phyloP scores from a whole-genome alignment of 2,329 filamentous ascomycete species.

The Xylaria sp. region DNA sequence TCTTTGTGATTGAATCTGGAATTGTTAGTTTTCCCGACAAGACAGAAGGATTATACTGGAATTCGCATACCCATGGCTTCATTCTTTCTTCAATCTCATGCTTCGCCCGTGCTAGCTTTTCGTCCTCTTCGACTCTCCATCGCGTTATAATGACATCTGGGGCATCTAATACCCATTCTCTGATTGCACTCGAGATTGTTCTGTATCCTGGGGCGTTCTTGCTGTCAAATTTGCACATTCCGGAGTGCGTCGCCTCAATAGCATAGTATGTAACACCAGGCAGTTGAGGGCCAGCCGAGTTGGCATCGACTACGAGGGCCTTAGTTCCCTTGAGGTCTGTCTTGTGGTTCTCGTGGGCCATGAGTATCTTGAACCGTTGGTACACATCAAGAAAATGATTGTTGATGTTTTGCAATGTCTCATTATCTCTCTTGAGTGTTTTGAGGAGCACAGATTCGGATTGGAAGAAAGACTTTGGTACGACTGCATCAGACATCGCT shows the following conservation, averaged over 20 bases:
- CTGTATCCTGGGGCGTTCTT: slow-evolving; percentile 73
- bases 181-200: slow-evolving; percentile 61
- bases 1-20: slow-evolving; percentile 49
- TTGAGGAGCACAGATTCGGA: slow-evolving; percentile 74
- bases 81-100: slow-evolving; percentile 61
- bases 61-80: slow-evolving; percentile 53
- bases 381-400: slow-evolving; percentile 77
- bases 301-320: slow-evolving; percentile 74
- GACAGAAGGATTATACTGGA: neutral
- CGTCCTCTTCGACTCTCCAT: slow-evolving; percentile 71
- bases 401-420: slow-evolving; percentile 80
- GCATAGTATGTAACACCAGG: slow-evolving; percentile 78
- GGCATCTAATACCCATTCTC: slow-evolving; percentile 65
- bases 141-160: slow-evolving; percentile 64
- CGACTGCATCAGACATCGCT: slow-evolving; percentile 71
- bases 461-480: slow-evolving; percentile 75
- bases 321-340: slow-evolving; percentile 74
- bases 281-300: slow-evolving; percentile 75
- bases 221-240: slow-evolving; percentile 60
- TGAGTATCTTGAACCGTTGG: slow-evolving; percentile 76
- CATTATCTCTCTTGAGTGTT: slow-evolving; percentile 78
- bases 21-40: slow-evolving; percentile 33
- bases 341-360: slow-evolving; percentile 80
- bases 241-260: slow-evolving; percentile 58
- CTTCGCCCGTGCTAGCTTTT: slow-evolving; percentile 57